A percentile compares a stretch with the other conserved stretches of the same genome.
These are phyloP conservation scores for Paracamarosporium sp. DNA, from an alignment of 2,329 filamentous ascomycete species.

Conservation along the genomic window DNA sequence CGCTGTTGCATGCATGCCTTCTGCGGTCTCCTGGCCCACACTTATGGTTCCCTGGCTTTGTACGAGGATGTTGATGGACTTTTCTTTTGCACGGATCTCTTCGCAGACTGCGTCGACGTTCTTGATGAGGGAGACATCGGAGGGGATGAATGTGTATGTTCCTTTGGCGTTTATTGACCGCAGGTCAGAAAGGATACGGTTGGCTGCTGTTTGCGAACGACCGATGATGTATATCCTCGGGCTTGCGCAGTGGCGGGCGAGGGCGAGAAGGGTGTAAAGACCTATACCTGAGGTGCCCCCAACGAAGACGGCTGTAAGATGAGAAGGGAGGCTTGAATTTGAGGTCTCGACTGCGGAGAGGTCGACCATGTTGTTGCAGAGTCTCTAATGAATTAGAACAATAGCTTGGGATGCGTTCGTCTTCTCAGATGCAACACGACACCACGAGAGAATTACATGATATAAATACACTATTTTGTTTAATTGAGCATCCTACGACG, in stretches of 20 bases:
- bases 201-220: slow-evolving; percentile 50
- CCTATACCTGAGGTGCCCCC: slow-evolving; percentile 61
- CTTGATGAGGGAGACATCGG: slow-evolving; percentile 56
- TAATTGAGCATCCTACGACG: not conserved
- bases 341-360: slow-evolving; percentile 39
- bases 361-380: slow-evolving; percentile 40
- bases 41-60: slow-evolving; percentile 13
- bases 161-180: slow-evolving; percentile 53
- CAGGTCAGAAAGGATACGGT: slow-evolving; percentile 53
- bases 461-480: not conserved
- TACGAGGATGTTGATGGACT: slow-evolving; percentile 45
- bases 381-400: too few relatives aligned
- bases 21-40: slow-evolving; percentile 10
- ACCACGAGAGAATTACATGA: not conserved
- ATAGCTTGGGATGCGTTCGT: too few relatives aligned
- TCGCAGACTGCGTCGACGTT: slow-evolving; percentile 57
- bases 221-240: slow-evolving; percentile 59
- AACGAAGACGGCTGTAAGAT: slow-evolving; percentile 58
- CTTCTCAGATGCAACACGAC: too few relatives aligned
- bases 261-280: slow-evolving; percentile 54
- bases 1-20: slow-evolving; percentile 11
- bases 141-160: slow-evolving; percentile 53
- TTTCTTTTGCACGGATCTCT: not conserved
- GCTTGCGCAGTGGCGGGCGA: slow-evolving; percentile 49
- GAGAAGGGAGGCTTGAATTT: slow-evolving; percentile 46